phyloP scores from a whole-genome alignment of 2,329 filamentous ascomycete genomes.

The Exophiala calicioides region DNA sequence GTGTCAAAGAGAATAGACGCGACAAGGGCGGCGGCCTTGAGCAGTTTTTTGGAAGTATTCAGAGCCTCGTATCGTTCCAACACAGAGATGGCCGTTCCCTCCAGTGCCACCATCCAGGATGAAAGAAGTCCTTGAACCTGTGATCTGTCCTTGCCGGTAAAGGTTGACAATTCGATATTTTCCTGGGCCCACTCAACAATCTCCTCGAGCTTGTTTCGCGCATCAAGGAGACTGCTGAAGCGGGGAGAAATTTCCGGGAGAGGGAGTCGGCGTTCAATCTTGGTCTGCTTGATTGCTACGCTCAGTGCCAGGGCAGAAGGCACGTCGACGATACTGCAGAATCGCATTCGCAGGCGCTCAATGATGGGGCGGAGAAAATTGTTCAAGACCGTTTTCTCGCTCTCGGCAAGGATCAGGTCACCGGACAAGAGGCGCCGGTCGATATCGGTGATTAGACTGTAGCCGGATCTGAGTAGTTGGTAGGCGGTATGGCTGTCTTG shows the following conservation, averaged over 20 bases:
- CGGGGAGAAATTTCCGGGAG: constrained; percentile 17
- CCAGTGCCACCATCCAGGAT: constrained; percentile 24
- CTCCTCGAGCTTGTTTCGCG: constrained; percentile 27
- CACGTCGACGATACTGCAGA: constrained; percentile 28
- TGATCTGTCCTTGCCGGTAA: constrained; percentile 9
- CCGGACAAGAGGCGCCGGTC: constrained; percentile 21
- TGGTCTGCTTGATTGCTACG: constrained; percentile 17
- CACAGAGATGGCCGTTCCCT: constrained; percentile 15
- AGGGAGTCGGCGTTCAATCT: constrained; percentile 9
- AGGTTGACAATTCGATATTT: constrained; percentile 16
- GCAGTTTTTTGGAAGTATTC: constrained; percentile 25
- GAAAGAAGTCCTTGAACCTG: constrained; percentile 22
- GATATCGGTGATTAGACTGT: constrained; percentile 27
- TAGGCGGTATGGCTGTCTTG: constrained; percentile 29
- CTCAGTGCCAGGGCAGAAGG: constrained; percentile 27
- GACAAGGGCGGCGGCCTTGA: constrained; percentile 27
- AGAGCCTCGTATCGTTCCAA: constrained; percentile 26
- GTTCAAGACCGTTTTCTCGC: constrained; percentile 27
- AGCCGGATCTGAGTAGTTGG: constrained; percentile 26
- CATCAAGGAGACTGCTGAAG: constrained; percentile 28
- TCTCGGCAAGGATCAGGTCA: constrained; percentile 22
- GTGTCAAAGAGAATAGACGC: constrained; percentile 28
- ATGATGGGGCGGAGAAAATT: constrained; percentile 28
- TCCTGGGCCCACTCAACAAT: constrained; percentile 28
- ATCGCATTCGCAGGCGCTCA: constrained; percentile 29